These are phyloP conservation scores for Diplodia scrobiculata DNA, from an alignment of 2,329 filamentous ascomycete species.

Conservation along the genomic window DNA sequence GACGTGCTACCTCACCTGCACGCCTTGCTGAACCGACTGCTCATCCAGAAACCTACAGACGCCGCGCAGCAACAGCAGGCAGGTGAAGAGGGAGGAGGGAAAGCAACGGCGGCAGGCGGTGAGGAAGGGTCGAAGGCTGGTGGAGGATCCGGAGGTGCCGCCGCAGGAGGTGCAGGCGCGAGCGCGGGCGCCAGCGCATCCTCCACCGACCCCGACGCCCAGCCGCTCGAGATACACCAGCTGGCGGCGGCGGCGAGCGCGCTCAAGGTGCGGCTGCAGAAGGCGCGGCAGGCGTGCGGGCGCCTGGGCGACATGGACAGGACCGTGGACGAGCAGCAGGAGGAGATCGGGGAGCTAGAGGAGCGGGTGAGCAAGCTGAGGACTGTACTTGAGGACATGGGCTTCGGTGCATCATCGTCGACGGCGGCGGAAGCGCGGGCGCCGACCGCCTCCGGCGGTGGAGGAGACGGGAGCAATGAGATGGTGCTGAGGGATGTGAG, in stretches of 20 bases:
- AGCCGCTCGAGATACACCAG: slow-evolving; percentile 68
- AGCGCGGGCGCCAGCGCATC: slow-evolving; percentile 34
- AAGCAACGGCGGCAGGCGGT: slow-evolving; percentile 43
- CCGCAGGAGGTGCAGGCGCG: not conserved
- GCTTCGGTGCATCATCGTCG: slow-evolving; percentile 23
- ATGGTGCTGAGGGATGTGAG: not conserved
- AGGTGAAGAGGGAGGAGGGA: slow-evolving; percentile 29
- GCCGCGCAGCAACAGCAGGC: slow-evolving; percentile 41
- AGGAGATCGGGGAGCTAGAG: slow-evolving; percentile 69
- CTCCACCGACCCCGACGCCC: slow-evolving; percentile 33
- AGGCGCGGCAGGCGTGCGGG: slow-evolving; percentile 68
- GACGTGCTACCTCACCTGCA: slow-evolving; percentile 83
- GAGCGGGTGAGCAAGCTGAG: slow-evolving; percentile 64
- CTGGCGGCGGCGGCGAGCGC: slow-evolving; percentile 75
- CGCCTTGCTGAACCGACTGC: slow-evolving; percentile 72
- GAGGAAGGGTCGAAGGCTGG: slow-evolving; percentile 49
- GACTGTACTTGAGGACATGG: slow-evolving; percentile 40
- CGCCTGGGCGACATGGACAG: slow-evolving; percentile 70
- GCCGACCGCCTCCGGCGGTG: not conserved
- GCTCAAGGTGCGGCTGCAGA: slow-evolving; percentile 80
- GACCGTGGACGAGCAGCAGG: slow-evolving; percentile 67
- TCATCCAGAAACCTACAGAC: slow-evolving; percentile 37
- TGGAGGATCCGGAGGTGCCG: slow-evolving; percentile 25
- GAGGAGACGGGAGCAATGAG: not conserved
- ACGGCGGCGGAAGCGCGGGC: not conserved